These are phyloP conservation scores for Macrophomina tecta DNA, from an alignment of 2,329 filamentous ascomycete species.

Conservation along the genomic window DNA sequence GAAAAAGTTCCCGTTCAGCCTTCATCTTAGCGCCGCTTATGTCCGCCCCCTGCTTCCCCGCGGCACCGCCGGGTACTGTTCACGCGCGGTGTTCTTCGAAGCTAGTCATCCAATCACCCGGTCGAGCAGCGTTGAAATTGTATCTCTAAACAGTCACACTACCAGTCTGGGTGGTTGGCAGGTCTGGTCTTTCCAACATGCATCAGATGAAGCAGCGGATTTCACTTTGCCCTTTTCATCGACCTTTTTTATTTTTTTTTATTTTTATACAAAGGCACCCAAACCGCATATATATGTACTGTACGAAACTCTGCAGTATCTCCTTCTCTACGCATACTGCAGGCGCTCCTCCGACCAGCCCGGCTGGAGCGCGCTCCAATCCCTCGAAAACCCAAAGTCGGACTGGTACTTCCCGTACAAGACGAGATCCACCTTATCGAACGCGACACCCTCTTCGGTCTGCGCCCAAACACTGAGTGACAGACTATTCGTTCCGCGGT, in stretches of 20 bases:
- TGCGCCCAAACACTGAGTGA: slow-evolving; percentile 66
- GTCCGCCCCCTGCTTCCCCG: slow-evolving; percentile 13
- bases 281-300: neutral
- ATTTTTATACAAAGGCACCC: too few species aligned
- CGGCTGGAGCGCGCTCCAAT: slow-evolving; percentile 28
- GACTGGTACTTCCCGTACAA: slow-evolving; percentile 62
- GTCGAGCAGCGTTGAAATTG: too few species aligned
- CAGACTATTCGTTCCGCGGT: slow-evolving; percentile 64
- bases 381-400: slow-evolving; percentile 58
- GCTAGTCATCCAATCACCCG: too few species aligned
- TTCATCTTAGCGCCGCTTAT: slow-evolving; percentile 14
- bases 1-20: slow-evolving; percentile 18
- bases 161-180: too few species aligned
- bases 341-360: slow-evolving; percentile 27
- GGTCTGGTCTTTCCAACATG: too few species aligned
- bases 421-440: slow-evolving; percentile 56
- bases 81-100: neutral
- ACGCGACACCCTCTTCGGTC: slow-evolving; percentile 49
- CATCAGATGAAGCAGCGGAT: too few species aligned
- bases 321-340: slow-evolving; percentile 20
- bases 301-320: neutral
- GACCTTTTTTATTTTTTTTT: too few species aligned
- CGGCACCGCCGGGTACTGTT: neutral
- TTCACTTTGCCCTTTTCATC: neutral
- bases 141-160: too few species aligned